Percentiles rank a stretch among this genome's conserved stretches.
Evolutionary conservation across 805 yeast genomes (phyloP).

Genomic region (Torulaspora maleeae): DNA sequence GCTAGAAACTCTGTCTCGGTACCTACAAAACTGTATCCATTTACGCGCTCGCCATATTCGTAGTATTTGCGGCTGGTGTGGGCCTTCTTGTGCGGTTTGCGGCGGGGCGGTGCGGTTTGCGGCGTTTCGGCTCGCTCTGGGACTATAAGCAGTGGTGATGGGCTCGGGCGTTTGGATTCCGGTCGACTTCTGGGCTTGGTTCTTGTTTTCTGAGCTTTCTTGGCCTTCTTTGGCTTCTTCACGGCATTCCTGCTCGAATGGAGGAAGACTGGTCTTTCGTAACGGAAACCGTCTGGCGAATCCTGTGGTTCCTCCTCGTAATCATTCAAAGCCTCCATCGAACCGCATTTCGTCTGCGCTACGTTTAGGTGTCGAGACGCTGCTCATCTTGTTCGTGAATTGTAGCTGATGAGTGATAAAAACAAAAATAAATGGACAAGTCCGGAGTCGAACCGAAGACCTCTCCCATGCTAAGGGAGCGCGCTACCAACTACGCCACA

Average conservation of each 20-base stretch:
- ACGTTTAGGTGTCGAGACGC: too few relatives aligned
- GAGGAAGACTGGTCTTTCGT: slow-evolving; percentile 6
- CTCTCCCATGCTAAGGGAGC: slow-evolving; percentile 70
- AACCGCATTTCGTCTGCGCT: background rate
- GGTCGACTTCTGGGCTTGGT: background rate
- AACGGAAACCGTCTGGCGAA: background rate
- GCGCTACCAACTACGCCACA: slow-evolving; percentile 76
- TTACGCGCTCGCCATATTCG: slow-evolving; percentile 20
- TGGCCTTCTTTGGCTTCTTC: background rate
- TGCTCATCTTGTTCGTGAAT: background rate
- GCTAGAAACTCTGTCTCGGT: slow-evolving; percentile 5
- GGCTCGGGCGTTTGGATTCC: background rate
- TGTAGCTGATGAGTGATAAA: background rate
- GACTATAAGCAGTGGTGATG: background rate
- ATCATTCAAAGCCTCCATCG: slow-evolving; percentile 1
- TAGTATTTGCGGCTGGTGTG: background rate
- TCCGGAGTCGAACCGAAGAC: slow-evolving; percentile 73
- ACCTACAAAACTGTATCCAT: slow-evolving; percentile 20
- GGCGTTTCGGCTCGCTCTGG: background rate
- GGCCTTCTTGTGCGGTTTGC: background rate
- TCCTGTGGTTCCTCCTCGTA: slow-evolving; percentile 4
- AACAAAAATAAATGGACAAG: slow-evolving; percentile 46
- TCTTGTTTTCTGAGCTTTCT: background rate
- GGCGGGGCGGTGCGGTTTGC: background rate
- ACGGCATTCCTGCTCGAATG: background rate